These are phyloP conservation scores for Besnoitia besnoiti DNA, from an alignment of 169 alveolate genomes.

Conservation along the genomic window DNA sequence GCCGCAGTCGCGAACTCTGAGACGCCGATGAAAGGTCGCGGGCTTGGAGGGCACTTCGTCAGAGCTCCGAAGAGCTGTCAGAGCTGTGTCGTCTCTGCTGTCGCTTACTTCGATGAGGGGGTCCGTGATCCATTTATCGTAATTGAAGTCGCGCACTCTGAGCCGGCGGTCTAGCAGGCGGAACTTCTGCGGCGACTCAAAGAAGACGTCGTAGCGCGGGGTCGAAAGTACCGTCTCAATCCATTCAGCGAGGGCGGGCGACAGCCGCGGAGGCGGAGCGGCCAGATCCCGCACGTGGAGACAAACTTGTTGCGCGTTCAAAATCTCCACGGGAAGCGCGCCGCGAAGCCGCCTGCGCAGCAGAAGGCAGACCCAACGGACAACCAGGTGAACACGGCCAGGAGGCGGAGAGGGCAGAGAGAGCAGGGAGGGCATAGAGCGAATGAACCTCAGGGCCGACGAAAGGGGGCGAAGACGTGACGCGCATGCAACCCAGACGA, in stretches of 20 bases:
- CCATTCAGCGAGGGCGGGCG: slow-evolving; percentile 34
- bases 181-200: not conserved
- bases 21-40: no score
- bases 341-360: slow-evolving; percentile 47
- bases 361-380: not conserved
- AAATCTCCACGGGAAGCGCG: slow-evolving; percentile 55
- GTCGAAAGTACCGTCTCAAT: slow-evolving; percentile 39
- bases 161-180: not conserved
- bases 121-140: slow-evolving; percentile 62
- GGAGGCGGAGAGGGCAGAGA: no score
- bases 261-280: slow-evolving; percentile 31
- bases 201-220: slow-evolving; percentile 63
- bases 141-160: slow-evolving; percentile 63
- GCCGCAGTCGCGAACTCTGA: not conserved
- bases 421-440: no score
- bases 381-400: no score
- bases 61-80: no score
- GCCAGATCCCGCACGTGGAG: slow-evolving; percentile 27
- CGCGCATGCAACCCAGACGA: no score
- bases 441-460: no score
- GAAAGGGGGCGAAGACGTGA: no score
- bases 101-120: slow-evolving; percentile 52
- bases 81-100: no score
- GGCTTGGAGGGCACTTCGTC: no score
- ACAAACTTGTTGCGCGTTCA: slow-evolving; percentile 67